Conservation (phyloP, 495 filamentous ascomycete genomes). For the Xanthoparmelia taractica region DNA sequence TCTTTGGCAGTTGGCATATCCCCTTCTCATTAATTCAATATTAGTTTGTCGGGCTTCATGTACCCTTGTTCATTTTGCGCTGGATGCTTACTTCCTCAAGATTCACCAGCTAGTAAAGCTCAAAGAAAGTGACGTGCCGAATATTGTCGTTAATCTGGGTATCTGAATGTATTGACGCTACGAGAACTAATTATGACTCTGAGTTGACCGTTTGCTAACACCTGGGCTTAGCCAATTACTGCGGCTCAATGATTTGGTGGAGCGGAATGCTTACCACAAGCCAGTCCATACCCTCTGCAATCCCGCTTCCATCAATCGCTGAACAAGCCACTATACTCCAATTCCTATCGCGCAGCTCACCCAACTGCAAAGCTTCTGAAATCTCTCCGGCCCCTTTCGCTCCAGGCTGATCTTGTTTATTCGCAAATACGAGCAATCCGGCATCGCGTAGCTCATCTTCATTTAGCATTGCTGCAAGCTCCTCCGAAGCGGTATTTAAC, state of each 20-base stretch:
- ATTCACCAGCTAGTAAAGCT: background rate
- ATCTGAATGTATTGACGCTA: background rate
- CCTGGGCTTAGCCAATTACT: background rate
- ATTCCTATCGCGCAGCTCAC: constrained; percentile 88
- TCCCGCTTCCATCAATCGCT: constrained; percentile 88
- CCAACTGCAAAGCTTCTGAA: constrained; percentile 80
- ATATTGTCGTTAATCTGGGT: background rate
- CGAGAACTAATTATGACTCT: constrained; percentile 28
- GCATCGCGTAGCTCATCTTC: constrained; percentile 95
- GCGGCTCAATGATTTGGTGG: background rate
- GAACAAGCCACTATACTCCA: constrained; percentile 98
- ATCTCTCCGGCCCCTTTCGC: constrained; percentile 96
- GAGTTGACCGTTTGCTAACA: constrained; percentile 30
- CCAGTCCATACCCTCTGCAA: constrained; percentile 98
- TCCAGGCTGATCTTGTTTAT: constrained; percentile 97
- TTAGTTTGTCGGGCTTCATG: background rate
- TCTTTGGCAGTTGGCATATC: too few relatives aligned
- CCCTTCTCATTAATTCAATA: too few relatives aligned
- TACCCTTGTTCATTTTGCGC: background rate
- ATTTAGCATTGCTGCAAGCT: constrained; percentile 88
- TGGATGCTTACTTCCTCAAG: background rate
- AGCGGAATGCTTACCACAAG: constrained; percentile 31
- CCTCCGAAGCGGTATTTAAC: constrained; percentile 82
- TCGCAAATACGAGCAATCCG: constrained; percentile 88
- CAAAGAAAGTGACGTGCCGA: background rate